Conservation (phyloP, 306 rosid genomes). For the Ceratonia siliqua region DNA sequence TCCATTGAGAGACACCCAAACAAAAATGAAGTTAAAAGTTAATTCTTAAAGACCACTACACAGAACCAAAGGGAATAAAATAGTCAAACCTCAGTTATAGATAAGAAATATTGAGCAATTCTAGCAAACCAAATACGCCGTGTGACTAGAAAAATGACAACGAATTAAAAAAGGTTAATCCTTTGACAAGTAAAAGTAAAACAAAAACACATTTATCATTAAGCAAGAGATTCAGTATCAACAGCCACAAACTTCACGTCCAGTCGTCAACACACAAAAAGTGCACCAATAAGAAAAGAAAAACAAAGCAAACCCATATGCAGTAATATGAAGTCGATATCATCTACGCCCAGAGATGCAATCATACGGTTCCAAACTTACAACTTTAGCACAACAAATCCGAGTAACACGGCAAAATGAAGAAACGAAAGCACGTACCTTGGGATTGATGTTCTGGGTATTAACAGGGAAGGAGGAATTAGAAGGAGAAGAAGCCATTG, state of each 20-base stretch:
- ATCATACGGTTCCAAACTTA: slow-evolving; percentile 23
- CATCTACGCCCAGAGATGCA: neutral
- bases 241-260: neutral
- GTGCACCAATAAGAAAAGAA: neutral
- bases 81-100: slow-evolving; percentile 10
- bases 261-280: neutral
- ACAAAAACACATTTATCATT: neutral
- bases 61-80: slow-evolving; percentile 8
- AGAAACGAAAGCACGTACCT: slow-evolving; percentile 42
- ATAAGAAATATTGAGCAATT: slow-evolving; percentile 19
- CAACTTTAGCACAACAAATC: neutral
- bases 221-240: neutral
- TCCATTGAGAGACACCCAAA: neutral
- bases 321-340: neutral
- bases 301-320: slow-evolving; percentile 34
- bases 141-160: neutral
- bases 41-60: neutral
- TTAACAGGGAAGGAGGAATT: slow-evolving; percentile 49
- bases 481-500: slow-evolving; percentile 42
- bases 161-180: slow-evolving; percentile 1
- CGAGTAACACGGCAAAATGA: neutral
- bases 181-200: too few species aligned
- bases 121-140: neutral
- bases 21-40: neutral
- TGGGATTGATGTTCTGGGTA: slow-evolving; percentile 66